phyloP scores from a whole-genome alignment of 345 rosid genomes.

The Arabis alpina region DNA sequence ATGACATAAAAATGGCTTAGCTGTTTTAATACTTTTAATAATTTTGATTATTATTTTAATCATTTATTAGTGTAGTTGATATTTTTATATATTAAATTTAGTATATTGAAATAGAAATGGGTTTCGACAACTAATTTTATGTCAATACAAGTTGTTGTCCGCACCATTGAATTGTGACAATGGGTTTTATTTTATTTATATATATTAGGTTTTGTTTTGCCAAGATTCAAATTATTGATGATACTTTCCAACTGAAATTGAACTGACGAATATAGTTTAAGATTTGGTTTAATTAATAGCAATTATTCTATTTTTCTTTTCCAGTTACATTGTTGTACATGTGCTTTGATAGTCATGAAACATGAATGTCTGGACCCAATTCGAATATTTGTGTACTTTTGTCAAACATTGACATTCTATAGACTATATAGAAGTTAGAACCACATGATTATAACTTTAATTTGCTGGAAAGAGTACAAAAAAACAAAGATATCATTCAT shows the following conservation, averaged over 20 bases:
- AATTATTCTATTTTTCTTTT: neutral
- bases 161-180: constrained; percentile 18
- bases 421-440: constrained; percentile 18
- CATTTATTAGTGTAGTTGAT: neutral
- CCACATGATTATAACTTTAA: constrained; percentile 24
- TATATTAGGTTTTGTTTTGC: neutral
- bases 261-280: constrained; percentile 40
- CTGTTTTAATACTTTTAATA: constrained; percentile 15
- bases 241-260: constrained; percentile 39
- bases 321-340: constrained; percentile 24
- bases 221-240: constrained; percentile 39
- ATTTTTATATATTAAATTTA: neutral
- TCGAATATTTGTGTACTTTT: constrained; percentile 33
- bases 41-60: neutral
- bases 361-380: constrained; percentile 31
- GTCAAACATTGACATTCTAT: constrained; percentile 39
- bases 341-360: constrained; percentile 37
- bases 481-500: neutral
- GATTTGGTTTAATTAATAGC: constrained; percentile 15
- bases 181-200: neutral
- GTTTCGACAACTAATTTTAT: constrained; percentile 36
- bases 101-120: neutral
- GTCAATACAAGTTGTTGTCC: constrained; percentile 37
- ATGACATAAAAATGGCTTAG: constrained; percentile 33
- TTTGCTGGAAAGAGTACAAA: neutral